Evolutionary conservation across 148 eudicot genomes (phyloP).

Genomic region (Diospyros kaki): DNA sequence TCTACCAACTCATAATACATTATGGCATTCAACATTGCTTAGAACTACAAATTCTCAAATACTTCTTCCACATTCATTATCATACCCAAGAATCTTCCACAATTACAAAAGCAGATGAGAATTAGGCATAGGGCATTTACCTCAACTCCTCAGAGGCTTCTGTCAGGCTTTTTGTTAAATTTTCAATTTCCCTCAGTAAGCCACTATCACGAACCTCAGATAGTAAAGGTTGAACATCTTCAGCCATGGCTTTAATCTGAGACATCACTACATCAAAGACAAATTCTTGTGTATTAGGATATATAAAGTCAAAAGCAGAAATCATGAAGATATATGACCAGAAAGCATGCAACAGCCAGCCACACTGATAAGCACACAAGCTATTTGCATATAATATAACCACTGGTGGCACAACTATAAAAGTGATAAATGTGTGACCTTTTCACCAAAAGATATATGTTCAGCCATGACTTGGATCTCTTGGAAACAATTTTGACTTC

Average conservation of each 20-base stretch:
- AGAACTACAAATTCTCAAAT: not conserved
- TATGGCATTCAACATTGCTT: too few species aligned
- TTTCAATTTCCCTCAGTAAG: conserved; percentile 86
- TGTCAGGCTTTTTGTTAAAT: conserved; percentile 79
- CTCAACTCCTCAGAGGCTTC: conserved; percentile 83
- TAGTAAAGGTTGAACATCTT: conserved; percentile 84
- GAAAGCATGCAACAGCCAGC: not conserved
- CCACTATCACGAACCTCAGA: conserved; percentile 84
- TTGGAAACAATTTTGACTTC: not conserved
- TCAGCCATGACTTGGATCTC: not conserved
- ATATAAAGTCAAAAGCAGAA: conserved; percentile 3
- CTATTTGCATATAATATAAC: too few species aligned
- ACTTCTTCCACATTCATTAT: not conserved
- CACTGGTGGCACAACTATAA: too few species aligned
- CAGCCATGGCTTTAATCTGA: conserved; percentile 93
- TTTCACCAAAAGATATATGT: not conserved
- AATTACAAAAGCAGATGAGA: not conserved
- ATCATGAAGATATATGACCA: not conserved
- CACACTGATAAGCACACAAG: not conserved
- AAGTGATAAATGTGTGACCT: not conserved
- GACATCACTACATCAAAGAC: conserved; percentile 58
- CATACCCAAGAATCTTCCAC: not conserved
- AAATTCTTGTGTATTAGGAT: conserved; percentile 36
- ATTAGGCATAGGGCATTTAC: conserved; percentile 20
- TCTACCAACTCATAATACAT: too few species aligned